Evolutionary conservation across 176 grass and related monocot genomes (phyloP), one percentile per base, ranked within the genome.

Genomic region (Microstegium vimineum): DNA sequence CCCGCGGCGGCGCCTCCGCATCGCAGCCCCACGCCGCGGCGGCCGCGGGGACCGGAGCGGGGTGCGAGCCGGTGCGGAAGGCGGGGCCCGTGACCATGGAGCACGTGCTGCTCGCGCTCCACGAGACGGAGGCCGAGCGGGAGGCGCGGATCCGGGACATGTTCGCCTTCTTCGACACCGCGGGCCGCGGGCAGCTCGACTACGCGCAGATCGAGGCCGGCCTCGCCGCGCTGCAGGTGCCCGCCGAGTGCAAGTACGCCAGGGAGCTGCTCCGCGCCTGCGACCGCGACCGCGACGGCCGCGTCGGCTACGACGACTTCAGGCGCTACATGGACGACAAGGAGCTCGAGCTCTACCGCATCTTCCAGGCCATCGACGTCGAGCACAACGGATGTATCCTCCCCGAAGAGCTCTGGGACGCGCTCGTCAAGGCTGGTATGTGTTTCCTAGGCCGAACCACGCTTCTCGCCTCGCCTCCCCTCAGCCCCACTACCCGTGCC

Each of bases 331-430:
- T 97, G 95, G 95, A 97, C 84, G 92, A 90, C 69, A 97, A 97
- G 88, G 95, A 97, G 88, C 90, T 97, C 81, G 95, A 97, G 86
- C 86, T 97, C 78, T 97, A 97, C 85, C 90, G 90, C 81, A 97
- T 97, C 69, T 97, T 97, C 87, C 92, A 97, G 90, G 95, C 95
- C 82, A 97, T 97, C 66, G 95, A 97, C 83, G 95, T 97, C 66
- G 90, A 94, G 88, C 95, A 97, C 73, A 94, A 93, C 46, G 95
- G 95, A 0, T 97, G 95, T 82, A 97, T 97, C 81, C 89, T 97
- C 42, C 95, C 95, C 14, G 95, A 97, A 84, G 95, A 97, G 88
- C 92, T 97, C 33, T 97, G 95, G 95, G 90, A 91, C 59, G 95
- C 95, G 9, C 95, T 97, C 73, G 79, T 97, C 88, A 91, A 93